Evolutionary conservation across 208 protist genomes (phyloP).

Genomic region (Trichomonas gallinae): DNA sequence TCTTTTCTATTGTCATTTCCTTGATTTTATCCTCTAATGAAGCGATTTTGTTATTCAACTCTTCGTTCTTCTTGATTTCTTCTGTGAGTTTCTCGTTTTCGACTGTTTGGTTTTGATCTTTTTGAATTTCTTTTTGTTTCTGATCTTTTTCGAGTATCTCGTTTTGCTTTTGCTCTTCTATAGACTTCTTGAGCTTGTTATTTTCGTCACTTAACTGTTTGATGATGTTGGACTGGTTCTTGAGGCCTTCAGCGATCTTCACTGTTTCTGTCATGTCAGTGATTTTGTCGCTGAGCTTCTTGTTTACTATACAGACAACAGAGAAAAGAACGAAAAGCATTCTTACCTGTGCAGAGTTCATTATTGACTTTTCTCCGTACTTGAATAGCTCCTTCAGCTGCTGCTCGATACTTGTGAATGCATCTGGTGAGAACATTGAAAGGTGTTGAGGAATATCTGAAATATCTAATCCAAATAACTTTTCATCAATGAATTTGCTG

Average conservation of each 20-base stretch:
- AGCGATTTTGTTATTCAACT: not conserved
- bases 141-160: not conserved
- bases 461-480: not conserved
- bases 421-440: not conserved
- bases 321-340: not conserved
- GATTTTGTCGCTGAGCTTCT: not conserved
- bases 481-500: not conserved
- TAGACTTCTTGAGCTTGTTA: not conserved
- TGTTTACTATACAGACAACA: not conserved
- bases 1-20: not conserved
- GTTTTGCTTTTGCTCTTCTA: too few species aligned
- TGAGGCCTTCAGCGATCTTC: not conserved
- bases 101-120: too few species aligned
- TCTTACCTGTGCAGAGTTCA: not conserved
- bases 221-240: not conserved
- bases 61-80: not conserved
- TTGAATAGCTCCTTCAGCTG: not conserved
- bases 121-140: not conserved
- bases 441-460: not conserved
- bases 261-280: not conserved
- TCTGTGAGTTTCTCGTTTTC: not conserved
- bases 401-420: not conserved
- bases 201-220: not conserved
- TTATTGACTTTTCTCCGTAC: not conserved
- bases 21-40: not conserved